Conservation (phyloP, 2,329 filamentous ascomycete species). For the Sporothrix protearum region DNA sequence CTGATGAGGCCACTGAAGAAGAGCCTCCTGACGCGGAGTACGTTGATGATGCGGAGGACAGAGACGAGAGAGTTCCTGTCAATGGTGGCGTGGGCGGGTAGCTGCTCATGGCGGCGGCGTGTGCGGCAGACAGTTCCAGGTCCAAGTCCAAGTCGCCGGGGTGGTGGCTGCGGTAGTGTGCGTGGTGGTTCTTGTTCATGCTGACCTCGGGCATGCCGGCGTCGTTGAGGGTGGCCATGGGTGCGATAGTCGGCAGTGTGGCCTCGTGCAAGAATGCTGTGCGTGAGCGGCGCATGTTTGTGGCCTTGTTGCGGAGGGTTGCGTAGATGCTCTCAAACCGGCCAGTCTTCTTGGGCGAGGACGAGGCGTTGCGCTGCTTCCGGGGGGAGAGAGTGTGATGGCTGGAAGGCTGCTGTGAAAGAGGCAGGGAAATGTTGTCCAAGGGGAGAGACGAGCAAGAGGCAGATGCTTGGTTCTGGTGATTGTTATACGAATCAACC, state of each 20-base stretch:
- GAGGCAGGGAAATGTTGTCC: conserved; percentile 5
- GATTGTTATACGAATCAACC: neutral
- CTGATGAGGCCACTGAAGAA: conserved; percentile 24
- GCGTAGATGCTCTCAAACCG: conserved; percentile 35
- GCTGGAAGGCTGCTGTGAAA: neutral
- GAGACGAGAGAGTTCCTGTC: conserved; percentile 19
- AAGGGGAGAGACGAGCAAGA: conserved; percentile 25
- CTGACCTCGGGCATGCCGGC: neutral
- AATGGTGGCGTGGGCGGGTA: conserved; percentile 25
- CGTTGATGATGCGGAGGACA: conserved; percentile 20
- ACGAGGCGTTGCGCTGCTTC: conserved; percentile 18
- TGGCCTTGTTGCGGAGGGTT: conserved; percentile 35
- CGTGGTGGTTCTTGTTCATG: conserved; percentile 3
- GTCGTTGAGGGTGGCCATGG: conserved; percentile 26
- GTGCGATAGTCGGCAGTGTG: conserved; percentile 25
- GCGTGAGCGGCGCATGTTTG: conserved; percentile 29
- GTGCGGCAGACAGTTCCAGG: neutral
- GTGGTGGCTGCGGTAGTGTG: conserved; percentile 19
- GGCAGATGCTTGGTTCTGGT: neutral
- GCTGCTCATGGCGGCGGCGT: neutral
- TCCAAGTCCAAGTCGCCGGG: neutral
- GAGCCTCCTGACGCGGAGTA: conserved; percentile 19
- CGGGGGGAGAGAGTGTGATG: neutral
- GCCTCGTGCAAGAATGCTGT: conserved; percentile 20
- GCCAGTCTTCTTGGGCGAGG: conserved; percentile 31